Percentiles rank a stretch among this genome's conserved stretches.
These are phyloP conservation scores for Solanum clarkiae DNA, from an alignment of 257 asterid genomes.

Conservation along the genomic window DNA sequence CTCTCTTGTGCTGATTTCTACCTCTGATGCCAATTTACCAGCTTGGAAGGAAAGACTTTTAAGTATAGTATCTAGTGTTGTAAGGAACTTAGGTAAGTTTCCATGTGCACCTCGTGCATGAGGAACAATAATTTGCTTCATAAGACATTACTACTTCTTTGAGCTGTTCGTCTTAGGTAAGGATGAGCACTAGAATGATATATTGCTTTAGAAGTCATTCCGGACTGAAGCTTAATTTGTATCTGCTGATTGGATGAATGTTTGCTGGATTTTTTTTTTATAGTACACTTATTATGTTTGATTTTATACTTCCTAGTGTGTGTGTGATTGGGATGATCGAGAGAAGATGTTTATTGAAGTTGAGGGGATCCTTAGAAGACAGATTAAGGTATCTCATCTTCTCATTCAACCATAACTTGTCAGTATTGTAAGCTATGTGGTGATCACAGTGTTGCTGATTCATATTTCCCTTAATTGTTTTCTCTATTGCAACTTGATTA, in stretches of 20 bases:
- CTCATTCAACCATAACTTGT: not conserved
- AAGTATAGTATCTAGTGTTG: not conserved
- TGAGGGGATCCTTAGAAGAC: conserved; percentile 86
- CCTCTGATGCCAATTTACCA: not conserved
- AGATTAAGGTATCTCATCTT: conserved; percentile 60
- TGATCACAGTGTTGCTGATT: not conserved
- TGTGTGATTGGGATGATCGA: conserved; percentile 96
- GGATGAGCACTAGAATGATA: not conserved
- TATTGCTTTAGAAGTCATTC: not conserved
- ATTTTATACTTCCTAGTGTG: conserved; percentile 43
- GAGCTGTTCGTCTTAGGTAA: not conserved
- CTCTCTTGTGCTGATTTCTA: not conserved
- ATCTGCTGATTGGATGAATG: not conserved
- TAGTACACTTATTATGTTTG: not conserved
- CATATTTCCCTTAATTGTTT: not conserved
- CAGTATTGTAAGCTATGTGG: not conserved
- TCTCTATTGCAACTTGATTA: not conserved
- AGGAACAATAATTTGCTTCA: not conserved
- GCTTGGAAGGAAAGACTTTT: not conserved
- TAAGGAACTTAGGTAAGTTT: not conserved
- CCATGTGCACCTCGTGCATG: not conserved
- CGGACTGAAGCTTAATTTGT: not conserved
- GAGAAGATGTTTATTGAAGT: conserved; percentile 90
- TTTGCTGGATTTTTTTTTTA: not conserved
- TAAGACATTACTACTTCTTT: not conserved